Evolutionary conservation across 148 eudicot species (phyloP), one percentile per base, ranked within the genome.

Genomic region (Polygonum aviculare): DNA sequence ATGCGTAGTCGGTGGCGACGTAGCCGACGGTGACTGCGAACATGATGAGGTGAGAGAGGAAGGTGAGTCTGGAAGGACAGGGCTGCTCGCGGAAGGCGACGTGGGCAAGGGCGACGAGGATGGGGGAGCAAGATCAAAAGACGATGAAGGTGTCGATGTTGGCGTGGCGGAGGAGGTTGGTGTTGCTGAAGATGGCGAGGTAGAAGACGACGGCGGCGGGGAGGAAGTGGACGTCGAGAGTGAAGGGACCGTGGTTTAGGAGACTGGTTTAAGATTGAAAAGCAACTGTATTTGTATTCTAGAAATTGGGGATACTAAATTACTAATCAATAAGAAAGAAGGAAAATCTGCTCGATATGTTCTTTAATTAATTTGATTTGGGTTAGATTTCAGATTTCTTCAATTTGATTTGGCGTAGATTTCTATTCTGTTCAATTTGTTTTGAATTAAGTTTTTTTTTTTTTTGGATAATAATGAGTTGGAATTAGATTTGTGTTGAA

Each of bases 61-160:
- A 92, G 0, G 98, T 94, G 22, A 92, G 52, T 84, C 88, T 89
- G 12, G 97, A 92, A 0, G 98, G 98, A 71, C 92, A 87, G 1
- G 98, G 97, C 49, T 94, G 97, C 78, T 88, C 92, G 69, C 98
- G 87, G 81, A 92, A 94, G 2, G 79, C 21, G 0, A 97, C 89
- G 84, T 94, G 97, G 38, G 97, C 98, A 71, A 94, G 47, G 11
- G 98, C 98, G 71, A 94, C 98, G 78, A 94, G 79, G 15, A 94
- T 79, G 14, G 98, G 98, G 0, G 98, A 90, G 77, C 91, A 82
- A 0, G 98, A 94, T 72, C 98, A 83, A 65, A 94, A 94, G 69
- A 94, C 97, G 38, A 94, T 92, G 52, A 94, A 92, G 0, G 96
- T 94, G 81, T 94, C 98, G 54, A 94, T 96, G 87, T 92, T 94